Evolutionary conservation across 768 basidiomycete species (phyloP).

Genomic region (Tephrocybe rancida): DNA sequence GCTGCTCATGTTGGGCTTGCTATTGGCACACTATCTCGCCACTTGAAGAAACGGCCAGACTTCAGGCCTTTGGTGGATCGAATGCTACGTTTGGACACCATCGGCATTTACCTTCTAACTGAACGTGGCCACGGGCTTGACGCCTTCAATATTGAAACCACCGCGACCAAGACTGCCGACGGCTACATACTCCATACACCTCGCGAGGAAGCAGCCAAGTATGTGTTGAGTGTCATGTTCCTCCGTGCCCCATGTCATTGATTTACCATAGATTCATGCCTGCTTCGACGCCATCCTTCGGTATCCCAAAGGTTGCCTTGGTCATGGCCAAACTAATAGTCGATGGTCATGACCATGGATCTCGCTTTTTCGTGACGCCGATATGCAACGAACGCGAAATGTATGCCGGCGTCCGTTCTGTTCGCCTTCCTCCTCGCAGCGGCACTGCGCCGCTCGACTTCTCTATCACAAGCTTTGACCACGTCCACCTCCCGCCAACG

Average conservation of each 20-base stretch:
- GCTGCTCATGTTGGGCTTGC: slow-evolving; percentile 53
- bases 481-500: slow-evolving; percentile 51
- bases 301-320: slow-evolving; percentile 55
- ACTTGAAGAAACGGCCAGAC: slow-evolving; percentile 50
- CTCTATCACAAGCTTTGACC: slow-evolving; percentile 56
- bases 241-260: slow-evolving; percentile 4
- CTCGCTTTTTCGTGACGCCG: slow-evolving; percentile 57
- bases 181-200: slow-evolving; percentile 61
- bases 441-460: slow-evolving; percentile 59
- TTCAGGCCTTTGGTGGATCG: slow-evolving; percentile 48
- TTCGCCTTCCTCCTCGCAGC: slow-evolving; percentile 50
- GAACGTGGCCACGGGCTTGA: slow-evolving; percentile 66
- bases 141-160: slow-evolving; percentile 63
- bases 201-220: slow-evolving; percentile 62
- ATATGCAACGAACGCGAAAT: slow-evolving; percentile 55
- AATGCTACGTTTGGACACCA: slow-evolving; percentile 53
- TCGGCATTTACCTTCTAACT: slow-evolving; percentile 54
- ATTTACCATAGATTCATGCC: slow-evolving; percentile 54
- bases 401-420: slow-evolving; percentile 53
- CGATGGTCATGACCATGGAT: slow-evolving; percentile 49
- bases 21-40: slow-evolving; percentile 56
- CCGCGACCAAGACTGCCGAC: slow-evolving; percentile 48
- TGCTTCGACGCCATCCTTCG: slow-evolving; percentile 53
- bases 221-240: slow-evolving; percentile 19
- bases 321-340: slow-evolving; percentile 61